Evolutionary conservation across 306 rosid genomes (phyloP).

Genomic region (Cucumis melo): DNA sequence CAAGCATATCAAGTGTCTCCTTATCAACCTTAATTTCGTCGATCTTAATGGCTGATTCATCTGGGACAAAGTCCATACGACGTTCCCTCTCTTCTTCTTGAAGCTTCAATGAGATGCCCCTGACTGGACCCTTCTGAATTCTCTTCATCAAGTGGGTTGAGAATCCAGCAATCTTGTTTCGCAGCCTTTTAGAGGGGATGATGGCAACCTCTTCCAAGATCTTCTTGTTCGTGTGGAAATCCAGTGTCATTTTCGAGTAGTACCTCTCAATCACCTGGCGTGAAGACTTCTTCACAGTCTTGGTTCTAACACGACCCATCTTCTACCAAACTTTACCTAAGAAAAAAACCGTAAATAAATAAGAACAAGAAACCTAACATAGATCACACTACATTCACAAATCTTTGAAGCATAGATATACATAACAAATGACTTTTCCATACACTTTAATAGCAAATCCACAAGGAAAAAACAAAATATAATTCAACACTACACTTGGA

Average conservation of each 20-base stretch:
- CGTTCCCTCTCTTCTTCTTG: constrained; percentile 28
- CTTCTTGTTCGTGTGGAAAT: constrained; percentile 26
- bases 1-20: constrained; percentile 26
- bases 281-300: constrained; percentile 29
- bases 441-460: not conserved
- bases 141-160: constrained; percentile 30
- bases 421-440: not conserved
- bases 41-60: constrained; percentile 18
- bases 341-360: not conserved
- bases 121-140: constrained; percentile 27
- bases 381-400: not conserved
- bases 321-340: not conserved
- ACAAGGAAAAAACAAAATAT: not conserved
- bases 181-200: constrained; percentile 19
- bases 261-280: constrained; percentile 24
- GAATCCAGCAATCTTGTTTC: constrained; percentile 29
- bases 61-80: constrained; percentile 28
- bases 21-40: constrained; percentile 18
- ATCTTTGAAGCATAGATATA: too few relatives aligned
- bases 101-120: constrained; percentile 23
- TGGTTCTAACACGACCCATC: constrained; percentile 30
- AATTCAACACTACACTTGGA: not conserved
- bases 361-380: not conserved
- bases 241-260: constrained; percentile 22
- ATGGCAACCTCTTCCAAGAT: constrained; percentile 23